These are phyloP conservation scores for Xylaria sp. DNA, from an alignment of 2,329 filamentous ascomycete genomes.

Conservation along the genomic window DNA sequence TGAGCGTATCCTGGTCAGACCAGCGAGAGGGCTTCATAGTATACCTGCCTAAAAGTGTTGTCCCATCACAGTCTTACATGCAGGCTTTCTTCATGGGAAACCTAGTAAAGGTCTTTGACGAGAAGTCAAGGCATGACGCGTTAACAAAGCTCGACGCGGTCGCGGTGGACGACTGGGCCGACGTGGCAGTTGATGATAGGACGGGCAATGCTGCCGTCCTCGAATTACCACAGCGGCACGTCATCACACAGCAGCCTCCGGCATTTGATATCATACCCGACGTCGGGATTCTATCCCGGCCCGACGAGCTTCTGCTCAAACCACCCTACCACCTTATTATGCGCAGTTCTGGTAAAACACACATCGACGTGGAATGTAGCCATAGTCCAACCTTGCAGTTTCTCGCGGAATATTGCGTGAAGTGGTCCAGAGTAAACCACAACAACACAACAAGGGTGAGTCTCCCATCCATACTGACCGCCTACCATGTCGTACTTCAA, in stretches of 20 bases:
- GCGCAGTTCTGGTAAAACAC: conserved; percentile 35
- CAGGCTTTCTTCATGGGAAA: conserved; percentile 44
- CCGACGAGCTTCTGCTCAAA: conserved; percentile 53
- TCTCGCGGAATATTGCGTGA: conserved; percentile 52
- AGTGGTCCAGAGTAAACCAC: conserved; percentile 53
- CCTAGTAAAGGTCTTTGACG: conserved; percentile 46
- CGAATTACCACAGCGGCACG: background rate
- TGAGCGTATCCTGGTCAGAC: conserved; percentile 47
- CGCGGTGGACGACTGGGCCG: conserved; percentile 51
- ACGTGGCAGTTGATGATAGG: conserved; percentile 44
- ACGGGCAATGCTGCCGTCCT: conserved; percentile 34
- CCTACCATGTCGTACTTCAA: background rate
- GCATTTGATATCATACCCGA: conserved; percentile 47
- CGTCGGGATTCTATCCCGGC: conserved; percentile 48
- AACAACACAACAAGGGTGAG: conserved; percentile 37
- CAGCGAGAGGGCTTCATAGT: conserved; percentile 48
- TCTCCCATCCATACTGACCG: background rate
- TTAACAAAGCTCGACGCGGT: background rate
- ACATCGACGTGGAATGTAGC: conserved; percentile 52
- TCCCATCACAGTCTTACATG: conserved; percentile 43
- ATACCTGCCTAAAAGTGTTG: conserved; percentile 43
- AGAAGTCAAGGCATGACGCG: conserved; percentile 12
- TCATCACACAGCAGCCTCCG: background rate
- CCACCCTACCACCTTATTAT: conserved; percentile 57
- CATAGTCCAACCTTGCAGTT: conserved; percentile 54